Evolutionary conservation across 2,329 filamentous ascomycete species (phyloP).

Genomic region (Hymenotorrendiella dingleyae): DNA sequence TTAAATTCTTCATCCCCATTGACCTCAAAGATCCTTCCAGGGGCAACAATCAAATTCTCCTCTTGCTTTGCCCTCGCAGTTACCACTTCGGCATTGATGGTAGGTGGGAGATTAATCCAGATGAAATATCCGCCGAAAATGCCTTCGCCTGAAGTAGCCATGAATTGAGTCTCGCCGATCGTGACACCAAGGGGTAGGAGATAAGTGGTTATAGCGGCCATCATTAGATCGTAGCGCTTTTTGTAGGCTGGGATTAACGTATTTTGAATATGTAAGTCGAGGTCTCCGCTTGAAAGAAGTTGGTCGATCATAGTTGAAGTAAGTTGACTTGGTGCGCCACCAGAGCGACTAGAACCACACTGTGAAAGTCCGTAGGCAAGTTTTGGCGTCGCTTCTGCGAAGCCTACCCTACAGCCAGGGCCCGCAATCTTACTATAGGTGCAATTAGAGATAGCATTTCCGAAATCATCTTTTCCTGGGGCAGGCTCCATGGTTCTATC

Average conservation of each 20-base stretch:
- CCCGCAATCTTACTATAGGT: slow-evolving; percentile 85
- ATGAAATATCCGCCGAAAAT: slow-evolving; percentile 80
- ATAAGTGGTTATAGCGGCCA: slow-evolving; percentile 50
- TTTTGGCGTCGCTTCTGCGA: slow-evolving; percentile 68
- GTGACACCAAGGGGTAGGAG: slow-evolving; percentile 58
- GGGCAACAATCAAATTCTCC: slow-evolving; percentile 62
- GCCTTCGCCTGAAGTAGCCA: slow-evolving; percentile 35
- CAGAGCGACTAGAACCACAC: slow-evolving; percentile 48
- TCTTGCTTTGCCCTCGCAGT: slow-evolving; percentile 54
- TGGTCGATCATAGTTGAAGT: slow-evolving; percentile 45
- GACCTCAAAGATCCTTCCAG: slow-evolving; percentile 66
- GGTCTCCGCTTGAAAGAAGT: slow-evolving; percentile 38
- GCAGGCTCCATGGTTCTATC: slow-evolving; percentile 62
- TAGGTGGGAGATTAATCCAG: slow-evolving; percentile 62
- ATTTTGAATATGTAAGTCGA: slow-evolving; percentile 40
- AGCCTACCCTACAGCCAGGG: slow-evolving; percentile 80
- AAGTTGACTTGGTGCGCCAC: slow-evolving; percentile 53
- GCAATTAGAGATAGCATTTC: slow-evolving; percentile 78
- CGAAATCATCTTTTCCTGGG: slow-evolving; percentile 54
- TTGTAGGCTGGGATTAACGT: slow-evolving; percentile 41
- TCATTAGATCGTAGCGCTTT: slow-evolving; percentile 45
- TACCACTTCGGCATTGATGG: slow-evolving; percentile 43
- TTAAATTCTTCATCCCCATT: slow-evolving; percentile 47
- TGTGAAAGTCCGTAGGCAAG: slow-evolving; percentile 48
- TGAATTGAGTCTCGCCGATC: slow-evolving; percentile 27